Percentiles rank a stretch among this genome's conserved stretches.
These are phyloP conservation scores for Raffaelea arxii DNA, from an alignment of 2,329 filamentous ascomycete genomes.

Conservation along the genomic window DNA sequence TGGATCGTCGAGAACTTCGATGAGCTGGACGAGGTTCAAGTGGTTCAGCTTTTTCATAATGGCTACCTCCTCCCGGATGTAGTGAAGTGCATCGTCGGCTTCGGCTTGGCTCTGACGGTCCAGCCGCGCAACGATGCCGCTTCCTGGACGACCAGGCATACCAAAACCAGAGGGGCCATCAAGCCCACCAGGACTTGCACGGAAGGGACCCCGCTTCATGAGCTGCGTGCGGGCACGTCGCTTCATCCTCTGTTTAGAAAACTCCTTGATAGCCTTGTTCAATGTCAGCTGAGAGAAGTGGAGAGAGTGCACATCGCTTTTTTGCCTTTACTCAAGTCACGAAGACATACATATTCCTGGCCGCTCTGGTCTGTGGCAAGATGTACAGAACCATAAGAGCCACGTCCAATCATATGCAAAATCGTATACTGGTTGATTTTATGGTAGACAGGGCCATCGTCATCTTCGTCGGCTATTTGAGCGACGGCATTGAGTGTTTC, in stretches of 20 bases:
- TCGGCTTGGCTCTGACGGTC: slow-evolving; percentile 42
- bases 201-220: slow-evolving; percentile 43
- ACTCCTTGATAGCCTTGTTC: slow-evolving; percentile 83
- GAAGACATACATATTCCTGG: slow-evolving; percentile 70
- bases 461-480: slow-evolving; percentile 75
- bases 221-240: slow-evolving; percentile 88
- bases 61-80: slow-evolving; percentile 93
- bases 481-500: slow-evolving; percentile 88
- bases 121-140: slow-evolving; percentile 8
- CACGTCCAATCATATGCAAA: slow-evolving; percentile 89
- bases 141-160: too few species aligned
- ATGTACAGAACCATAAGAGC: slow-evolving; percentile 91
- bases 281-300: slow-evolving; percentile 8
- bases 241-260: slow-evolving; percentile 83
- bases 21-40: slow-evolving; percentile 81
- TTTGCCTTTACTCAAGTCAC: background rate
- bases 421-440: slow-evolving; percentile 93
- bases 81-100: slow-evolving; percentile 61
- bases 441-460: slow-evolving; percentile 72
- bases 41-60: slow-evolving; percentile 99
- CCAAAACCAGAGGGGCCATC: slow-evolving; percentile 13
- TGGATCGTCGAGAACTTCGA: slow-evolving; percentile 92
- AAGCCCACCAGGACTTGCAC: slow-evolving; percentile 39
- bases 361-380: slow-evolving; percentile 84
- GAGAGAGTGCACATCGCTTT: background rate